phyloP scores from a whole-genome alignment of 2,329 filamentous ascomycete species.

The Epichloe scottii region DNA sequence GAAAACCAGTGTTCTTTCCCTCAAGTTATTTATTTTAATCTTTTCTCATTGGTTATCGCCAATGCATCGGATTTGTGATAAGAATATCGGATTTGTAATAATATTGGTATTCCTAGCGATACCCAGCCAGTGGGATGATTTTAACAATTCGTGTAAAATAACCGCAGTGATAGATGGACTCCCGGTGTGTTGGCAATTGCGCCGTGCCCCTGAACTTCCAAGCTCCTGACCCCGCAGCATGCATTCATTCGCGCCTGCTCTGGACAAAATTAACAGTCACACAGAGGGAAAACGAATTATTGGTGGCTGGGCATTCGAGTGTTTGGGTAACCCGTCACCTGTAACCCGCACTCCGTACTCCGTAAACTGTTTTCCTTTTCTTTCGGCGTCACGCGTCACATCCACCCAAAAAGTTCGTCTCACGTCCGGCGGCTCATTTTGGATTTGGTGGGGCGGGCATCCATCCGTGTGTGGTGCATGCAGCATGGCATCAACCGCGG shows the following conservation, averaged over 20 bases:
- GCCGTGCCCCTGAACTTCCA: neutral
- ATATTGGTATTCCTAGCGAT: neutral
- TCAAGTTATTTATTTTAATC: no score
- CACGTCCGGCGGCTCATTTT: neutral
- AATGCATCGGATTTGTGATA: no score
- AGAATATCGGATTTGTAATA: no score
- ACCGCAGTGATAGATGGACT: no score
- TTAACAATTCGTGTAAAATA: no score
- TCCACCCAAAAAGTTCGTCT: neutral
- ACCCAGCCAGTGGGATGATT: neutral
- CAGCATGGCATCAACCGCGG: slow-evolving; percentile 2
- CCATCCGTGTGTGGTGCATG: neutral
- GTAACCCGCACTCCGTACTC: no score
- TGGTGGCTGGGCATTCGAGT: neutral
- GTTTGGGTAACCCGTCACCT: neutral
- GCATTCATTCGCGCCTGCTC: neutral
- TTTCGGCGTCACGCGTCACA: neutral
- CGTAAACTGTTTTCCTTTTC: no score
- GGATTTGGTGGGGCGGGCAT: neutral
- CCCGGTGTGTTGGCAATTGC: neutral
- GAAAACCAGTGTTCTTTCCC: no score
- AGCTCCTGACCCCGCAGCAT: neutral
- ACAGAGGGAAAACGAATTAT: neutral
- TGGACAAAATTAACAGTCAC: neutral
- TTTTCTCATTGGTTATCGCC: no score